These are phyloP conservation scores for Solanum chacoense DNA, from an alignment of 305 asterid genomes.

Conservation along the genomic window DNA sequence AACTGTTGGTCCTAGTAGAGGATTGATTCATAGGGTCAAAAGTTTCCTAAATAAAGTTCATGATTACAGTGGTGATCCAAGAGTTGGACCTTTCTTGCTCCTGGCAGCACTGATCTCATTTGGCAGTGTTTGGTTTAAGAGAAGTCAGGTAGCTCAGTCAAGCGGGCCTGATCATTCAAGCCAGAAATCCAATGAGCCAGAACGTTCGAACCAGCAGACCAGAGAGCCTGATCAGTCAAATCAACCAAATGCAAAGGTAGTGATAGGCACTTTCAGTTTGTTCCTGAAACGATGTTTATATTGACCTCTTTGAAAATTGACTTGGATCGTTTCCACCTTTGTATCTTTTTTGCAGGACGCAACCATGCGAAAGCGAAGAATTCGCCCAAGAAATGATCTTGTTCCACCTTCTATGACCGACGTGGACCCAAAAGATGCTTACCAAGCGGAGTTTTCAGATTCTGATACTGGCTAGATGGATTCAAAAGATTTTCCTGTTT, in stretches of 20 bases:
- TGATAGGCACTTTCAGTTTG: background rate
- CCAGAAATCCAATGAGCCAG: slow-evolving; percentile 26
- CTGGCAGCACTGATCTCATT: slow-evolving; percentile 70
- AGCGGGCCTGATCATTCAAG: slow-evolving; percentile 25
- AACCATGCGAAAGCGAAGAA: slow-evolving; percentile 27
- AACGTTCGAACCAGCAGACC: slow-evolving; percentile 6
- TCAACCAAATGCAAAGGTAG: slow-evolving; percentile 3
- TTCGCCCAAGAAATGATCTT: slow-evolving; percentile 36
- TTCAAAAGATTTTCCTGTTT: background rate
- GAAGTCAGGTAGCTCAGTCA: slow-evolving; percentile 39
- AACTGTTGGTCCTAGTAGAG: slow-evolving; percentile 36
- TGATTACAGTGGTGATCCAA: slow-evolving; percentile 62
- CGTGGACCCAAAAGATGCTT: slow-evolving; percentile 48
- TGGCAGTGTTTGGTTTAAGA: slow-evolving; percentile 58
- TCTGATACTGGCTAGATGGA: slow-evolving; percentile 50
- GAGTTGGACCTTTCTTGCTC: slow-evolving; percentile 81
- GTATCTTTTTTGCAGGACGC: slow-evolving; percentile 32
- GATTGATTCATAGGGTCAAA: slow-evolving; percentile 29
- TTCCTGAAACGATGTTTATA: background rate
- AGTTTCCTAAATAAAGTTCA: slow-evolving; percentile 20
- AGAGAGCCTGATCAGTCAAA: slow-evolving; percentile 24
- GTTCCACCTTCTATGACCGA: slow-evolving; percentile 73
- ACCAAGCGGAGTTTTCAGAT: slow-evolving; percentile 47
- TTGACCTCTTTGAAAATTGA: background rate
- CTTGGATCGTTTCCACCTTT: background rate